Percentiles rank a stretch among this genome's conserved stretches.
Conservation (phyloP, 768 basidiomycete species). For the Pisolithus tinctorius region DNA sequence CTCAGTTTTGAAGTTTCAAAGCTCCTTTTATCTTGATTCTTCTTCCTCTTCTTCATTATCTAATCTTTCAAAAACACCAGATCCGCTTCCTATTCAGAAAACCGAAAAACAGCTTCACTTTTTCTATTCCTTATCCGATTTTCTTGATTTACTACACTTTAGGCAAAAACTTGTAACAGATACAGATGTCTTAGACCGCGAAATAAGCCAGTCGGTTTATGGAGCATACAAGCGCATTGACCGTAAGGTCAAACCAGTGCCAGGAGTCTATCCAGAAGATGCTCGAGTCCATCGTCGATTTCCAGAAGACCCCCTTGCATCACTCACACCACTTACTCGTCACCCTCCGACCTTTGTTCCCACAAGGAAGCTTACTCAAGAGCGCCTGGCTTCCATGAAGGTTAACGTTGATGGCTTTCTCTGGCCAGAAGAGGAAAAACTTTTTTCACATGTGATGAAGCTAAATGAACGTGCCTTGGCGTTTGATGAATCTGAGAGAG, state of each 20-base stretch:
- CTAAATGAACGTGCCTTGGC: conserved; percentile 29
- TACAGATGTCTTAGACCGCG: no score
- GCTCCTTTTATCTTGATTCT: no score
- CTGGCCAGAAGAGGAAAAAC: background rate
- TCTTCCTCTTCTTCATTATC: no score
- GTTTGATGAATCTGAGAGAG: conserved; percentile 27
- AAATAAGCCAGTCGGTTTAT: no score
- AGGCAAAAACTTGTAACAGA: no score
- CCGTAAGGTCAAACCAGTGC: background rate
- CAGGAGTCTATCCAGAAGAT: background rate
- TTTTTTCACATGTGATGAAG: conserved; percentile 18
- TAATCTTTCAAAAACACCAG: no score
- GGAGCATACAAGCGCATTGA: background rate
- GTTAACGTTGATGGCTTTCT: background rate
- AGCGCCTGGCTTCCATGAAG: background rate
- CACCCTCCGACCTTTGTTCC: background rate
- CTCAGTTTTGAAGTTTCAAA: no score
- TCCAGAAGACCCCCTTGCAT: background rate
- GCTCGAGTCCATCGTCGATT: background rate
- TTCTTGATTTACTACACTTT: no score
- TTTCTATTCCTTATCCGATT: no score
- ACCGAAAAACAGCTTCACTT: no score
- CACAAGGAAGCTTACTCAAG: background rate
- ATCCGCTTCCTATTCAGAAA: no score
- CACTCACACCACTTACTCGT: background rate